Evolutionary conservation across 352 stramenopile species (phyloP).

Genomic region (Phytopythium vexans): DNA sequence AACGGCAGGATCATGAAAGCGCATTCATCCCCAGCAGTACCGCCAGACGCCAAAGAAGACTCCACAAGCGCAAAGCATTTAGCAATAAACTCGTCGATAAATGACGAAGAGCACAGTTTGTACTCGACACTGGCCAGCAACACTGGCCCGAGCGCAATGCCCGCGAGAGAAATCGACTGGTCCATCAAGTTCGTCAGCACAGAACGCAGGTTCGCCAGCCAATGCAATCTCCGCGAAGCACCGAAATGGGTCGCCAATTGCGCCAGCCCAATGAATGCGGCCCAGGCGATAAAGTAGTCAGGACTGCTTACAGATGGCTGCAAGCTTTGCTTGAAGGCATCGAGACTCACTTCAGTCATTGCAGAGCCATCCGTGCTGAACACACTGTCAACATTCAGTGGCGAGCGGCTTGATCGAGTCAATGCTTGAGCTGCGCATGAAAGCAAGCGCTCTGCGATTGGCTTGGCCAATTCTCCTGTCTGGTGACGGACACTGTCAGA

Average conservation of each 20-base stretch:
- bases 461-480: not conserved
- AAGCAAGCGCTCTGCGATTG: not conserved
- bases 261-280: constrained; percentile 28
- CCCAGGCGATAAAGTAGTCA: constrained; percentile 20
- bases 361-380: constrained; percentile 6
- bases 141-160: constrained; percentile 32
- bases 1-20: too few species aligned
- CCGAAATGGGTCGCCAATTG: constrained; percentile 25
- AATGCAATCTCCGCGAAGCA: constrained; percentile 25
- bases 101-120: constrained; percentile 19
- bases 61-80: constrained; percentile 23
- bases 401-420: not conserved
- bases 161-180: constrained; percentile 12
- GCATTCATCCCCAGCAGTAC: too few species aligned
- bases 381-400: constrained; percentile 3
- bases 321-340: too few species aligned
- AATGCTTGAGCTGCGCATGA: not conserved
- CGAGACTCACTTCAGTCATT: too few species aligned
- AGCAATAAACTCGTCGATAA: constrained; percentile 26
- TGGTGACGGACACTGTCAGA: not conserved
- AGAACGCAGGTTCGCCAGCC: constrained; percentile 38
- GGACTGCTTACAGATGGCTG: not conserved
- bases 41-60: constrained; percentile 12
- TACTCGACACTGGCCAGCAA: constrained; percentile 36
- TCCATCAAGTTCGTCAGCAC: constrained; percentile 30